Percentiles rank a stretch among this genome's conserved stretches.
phyloP scores from a whole-genome alignment of 306 rosid species.

The Acacia confusa region DNA sequence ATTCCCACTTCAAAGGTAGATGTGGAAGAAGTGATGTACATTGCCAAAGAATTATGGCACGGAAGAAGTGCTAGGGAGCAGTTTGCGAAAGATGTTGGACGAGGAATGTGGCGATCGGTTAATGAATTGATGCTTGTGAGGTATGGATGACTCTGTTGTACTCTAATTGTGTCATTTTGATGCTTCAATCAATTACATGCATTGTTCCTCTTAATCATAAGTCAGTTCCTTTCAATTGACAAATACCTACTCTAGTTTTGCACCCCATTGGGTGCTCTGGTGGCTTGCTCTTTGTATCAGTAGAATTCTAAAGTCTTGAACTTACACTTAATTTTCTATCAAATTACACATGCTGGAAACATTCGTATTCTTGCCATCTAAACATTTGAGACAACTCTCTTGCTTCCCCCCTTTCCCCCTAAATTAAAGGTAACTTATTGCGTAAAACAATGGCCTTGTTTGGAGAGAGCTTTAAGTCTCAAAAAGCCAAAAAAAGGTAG shows the following conservation, averaged over 20 bases:
- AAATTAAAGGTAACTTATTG: background rate
- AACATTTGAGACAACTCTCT: constrained; percentile 6
- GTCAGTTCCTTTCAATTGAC: background rate
- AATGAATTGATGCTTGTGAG: constrained; percentile 96
- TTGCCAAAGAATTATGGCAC: constrained; percentile 90
- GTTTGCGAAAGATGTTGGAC: constrained; percentile 72
- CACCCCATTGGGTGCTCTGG: background rate
- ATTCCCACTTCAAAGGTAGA: constrained; percentile 61
- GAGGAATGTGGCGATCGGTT: constrained; percentile 94
- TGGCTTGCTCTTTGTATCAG: constrained; percentile 16
- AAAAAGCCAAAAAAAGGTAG: too few relatives aligned
- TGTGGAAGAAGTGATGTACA: constrained; percentile 89
- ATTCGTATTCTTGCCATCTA: background rate
- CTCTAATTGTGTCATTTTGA: constrained; percentile 25
- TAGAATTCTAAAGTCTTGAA: constrained; percentile 5
- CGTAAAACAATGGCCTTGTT: background rate
- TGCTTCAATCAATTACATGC: constrained; percentile 21
- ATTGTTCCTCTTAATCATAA: constrained; percentile 2
- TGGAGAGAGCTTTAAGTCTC: too few relatives aligned
- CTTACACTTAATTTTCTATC: background rate
- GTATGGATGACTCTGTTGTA: constrained; percentile 43
- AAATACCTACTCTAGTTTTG: background rate
- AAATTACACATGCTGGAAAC: constrained; percentile 1
- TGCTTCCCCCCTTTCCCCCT: background rate
- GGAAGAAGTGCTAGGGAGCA: constrained; percentile 92